Conservation (phyloP, 2,329 filamentous ascomycete genomes). For the Nemania sp. region DNA sequence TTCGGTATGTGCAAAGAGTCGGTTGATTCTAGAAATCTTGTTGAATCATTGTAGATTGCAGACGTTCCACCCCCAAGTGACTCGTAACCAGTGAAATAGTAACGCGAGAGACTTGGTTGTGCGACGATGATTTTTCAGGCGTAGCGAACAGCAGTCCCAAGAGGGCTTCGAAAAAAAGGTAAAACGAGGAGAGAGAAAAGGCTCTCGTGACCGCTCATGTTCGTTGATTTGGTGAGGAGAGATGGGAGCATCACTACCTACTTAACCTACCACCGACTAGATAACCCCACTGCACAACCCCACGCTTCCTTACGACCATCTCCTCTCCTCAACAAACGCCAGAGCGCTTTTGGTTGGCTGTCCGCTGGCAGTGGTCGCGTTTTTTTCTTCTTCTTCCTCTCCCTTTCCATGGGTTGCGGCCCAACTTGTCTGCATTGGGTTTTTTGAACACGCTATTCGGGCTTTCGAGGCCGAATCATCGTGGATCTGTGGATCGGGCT, state of each 20-base stretch:
- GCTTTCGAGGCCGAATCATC: background rate
- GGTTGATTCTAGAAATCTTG: background rate
- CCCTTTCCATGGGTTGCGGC: constrained; percentile 25
- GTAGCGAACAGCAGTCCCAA: background rate
- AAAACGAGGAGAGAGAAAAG: constrained; percentile 4
- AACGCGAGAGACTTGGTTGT: background rate
- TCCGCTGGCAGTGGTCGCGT: constrained; percentile 4
- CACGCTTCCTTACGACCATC: constrained; percentile 31
- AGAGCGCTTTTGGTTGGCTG: constrained; percentile 34
- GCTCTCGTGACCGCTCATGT: constrained; percentile 1
- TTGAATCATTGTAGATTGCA: background rate
- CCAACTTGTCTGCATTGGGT: too few relatives aligned
- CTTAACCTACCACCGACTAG: too few relatives aligned
- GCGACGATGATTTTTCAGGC: background rate
- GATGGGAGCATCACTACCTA: constrained; percentile 15
- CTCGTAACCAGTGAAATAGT: background rate
- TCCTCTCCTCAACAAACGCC: constrained; percentile 33
- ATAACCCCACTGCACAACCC: constrained; percentile 37
- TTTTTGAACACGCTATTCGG: constrained; percentile 1
- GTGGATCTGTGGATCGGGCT: too few relatives aligned
- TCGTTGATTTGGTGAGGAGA: background rate
- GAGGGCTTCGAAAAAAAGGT: background rate
- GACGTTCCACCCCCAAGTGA: background rate
- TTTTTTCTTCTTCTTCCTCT: too few relatives aligned
- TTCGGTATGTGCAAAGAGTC: background rate